A percentile compares a stretch with the other conserved stretches of the same genome.
These are phyloP conservation scores for Hortiboletus campestris DNA, from an alignment of 768 basidiomycete species.

Conservation along the genomic window DNA sequence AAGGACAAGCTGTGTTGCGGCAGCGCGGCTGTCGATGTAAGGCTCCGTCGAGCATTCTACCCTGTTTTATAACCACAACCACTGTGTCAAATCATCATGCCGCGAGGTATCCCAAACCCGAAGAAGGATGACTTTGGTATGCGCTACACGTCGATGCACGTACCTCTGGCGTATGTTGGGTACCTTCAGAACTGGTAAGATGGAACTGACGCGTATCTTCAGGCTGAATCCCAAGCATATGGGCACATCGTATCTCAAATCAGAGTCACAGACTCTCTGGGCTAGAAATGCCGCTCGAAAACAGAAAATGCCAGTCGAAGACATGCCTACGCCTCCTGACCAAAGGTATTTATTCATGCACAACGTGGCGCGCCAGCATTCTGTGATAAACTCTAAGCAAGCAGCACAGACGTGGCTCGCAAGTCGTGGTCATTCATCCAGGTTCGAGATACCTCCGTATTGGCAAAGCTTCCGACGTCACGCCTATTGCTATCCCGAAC, in stretches of 20 bases:
- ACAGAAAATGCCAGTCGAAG: conserved; percentile 44
- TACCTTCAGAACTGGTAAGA: background rate
- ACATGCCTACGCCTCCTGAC: conserved; percentile 39
- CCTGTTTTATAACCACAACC: background rate
- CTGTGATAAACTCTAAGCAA: conserved; percentile 30
- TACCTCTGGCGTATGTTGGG: conserved; percentile 64
- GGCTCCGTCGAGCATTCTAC: background rate
- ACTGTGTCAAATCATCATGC: conserved; percentile 46
- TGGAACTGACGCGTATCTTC: conserved; percentile 12
- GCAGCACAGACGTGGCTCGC: conserved; percentile 63
- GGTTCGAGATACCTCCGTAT: conserved; percentile 73
- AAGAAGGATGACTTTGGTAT: conserved; percentile 81
- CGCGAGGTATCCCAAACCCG: conserved; percentile 77
- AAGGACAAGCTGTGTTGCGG: background rate
- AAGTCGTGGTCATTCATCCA: conserved; percentile 77
- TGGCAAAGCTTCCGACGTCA: conserved; percentile 75
- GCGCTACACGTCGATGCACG: conserved; percentile 78
- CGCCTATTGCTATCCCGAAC: conserved; percentile 62
- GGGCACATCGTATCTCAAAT: conserved; percentile 74
- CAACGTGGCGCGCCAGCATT: conserved; percentile 6
- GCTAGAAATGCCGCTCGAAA: conserved; percentile 59
- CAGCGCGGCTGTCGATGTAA: background rate
- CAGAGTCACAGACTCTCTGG: conserved; percentile 74
- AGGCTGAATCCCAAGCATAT: conserved; percentile 82
- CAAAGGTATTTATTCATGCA: conserved; percentile 40